These are phyloP conservation scores for Aspergillus sparsus DNA, from an alignment of 495 filamentous ascomycete genomes.

Conservation along the genomic window DNA sequence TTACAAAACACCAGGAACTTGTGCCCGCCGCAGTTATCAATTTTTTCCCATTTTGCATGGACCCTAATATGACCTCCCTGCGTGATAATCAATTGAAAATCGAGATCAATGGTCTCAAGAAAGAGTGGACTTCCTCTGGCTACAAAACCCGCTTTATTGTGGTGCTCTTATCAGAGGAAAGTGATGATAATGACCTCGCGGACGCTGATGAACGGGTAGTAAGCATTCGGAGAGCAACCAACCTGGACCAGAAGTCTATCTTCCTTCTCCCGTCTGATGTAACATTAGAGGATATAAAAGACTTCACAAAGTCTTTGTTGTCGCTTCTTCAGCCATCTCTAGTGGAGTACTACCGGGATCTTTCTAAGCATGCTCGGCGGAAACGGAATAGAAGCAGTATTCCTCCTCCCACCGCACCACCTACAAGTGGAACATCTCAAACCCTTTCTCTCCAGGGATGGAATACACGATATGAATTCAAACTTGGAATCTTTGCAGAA, in stretches of 20 bases:
- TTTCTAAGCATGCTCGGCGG: conserved; percentile 82
- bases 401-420: conserved; percentile 81
- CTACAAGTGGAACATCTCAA: conserved; percentile 78
- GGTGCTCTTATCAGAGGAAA: conserved; percentile 70
- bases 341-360: conserved; percentile 85
- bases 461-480: conserved; percentile 92
- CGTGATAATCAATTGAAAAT: conserved; percentile 86
- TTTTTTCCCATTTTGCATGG: conserved; percentile 69
- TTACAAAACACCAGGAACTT: conserved; percentile 78
- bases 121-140: conserved; percentile 62
- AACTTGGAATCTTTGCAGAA: conserved; percentile 84
- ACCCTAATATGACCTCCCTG: conserved; percentile 66
- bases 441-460: conserved; percentile 81
- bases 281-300: conserved; percentile 58
- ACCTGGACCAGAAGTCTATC: conserved; percentile 74
- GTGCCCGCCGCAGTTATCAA: conserved; percentile 79
- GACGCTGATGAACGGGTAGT: conserved; percentile 75
- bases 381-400: conserved; percentile 74
- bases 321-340: conserved; percentile 60
- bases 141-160: conserved; percentile 75
- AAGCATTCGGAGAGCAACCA: conserved; percentile 73
- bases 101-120: conserved; percentile 76
- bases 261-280: conserved; percentile 71
- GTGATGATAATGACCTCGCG: conserved; percentile 55
- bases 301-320: conserved; percentile 64